A percentile compares a stretch with the other conserved stretches of the same genome.
phyloP scores from a whole-genome alignment of 805 yeast species.

The Wickerhamomyces subpelliculosus region DNA sequence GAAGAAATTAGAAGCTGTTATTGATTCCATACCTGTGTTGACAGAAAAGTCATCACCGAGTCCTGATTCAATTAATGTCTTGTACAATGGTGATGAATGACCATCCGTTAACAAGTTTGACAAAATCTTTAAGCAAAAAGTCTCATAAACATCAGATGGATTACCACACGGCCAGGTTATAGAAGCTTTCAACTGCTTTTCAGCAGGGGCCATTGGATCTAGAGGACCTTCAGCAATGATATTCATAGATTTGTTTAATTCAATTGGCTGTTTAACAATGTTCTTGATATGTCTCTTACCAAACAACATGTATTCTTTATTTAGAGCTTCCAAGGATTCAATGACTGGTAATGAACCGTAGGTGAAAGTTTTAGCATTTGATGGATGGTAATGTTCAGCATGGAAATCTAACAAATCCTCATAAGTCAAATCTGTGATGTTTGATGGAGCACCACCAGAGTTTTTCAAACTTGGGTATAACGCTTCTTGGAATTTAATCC shows the following conservation, averaged over 20 bases:
- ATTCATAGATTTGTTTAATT: conserved; percentile 25
- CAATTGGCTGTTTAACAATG: conserved; percentile 18
- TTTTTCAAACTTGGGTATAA: conserved; percentile 81
- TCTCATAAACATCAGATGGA: conserved; percentile 59
- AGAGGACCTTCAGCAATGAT: conserved; percentile 62
- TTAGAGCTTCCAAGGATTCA: conserved; percentile 51
- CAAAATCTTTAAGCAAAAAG: conserved; percentile 66
- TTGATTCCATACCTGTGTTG: conserved; percentile 81
- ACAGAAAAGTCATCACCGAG: conserved; percentile 80
- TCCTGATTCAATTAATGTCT: conserved; percentile 79
- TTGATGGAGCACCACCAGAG: conserved; percentile 90
- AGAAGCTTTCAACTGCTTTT: conserved; percentile 71
- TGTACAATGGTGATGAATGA: conserved; percentile 85
- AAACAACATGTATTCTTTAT: conserved; percentile 42
- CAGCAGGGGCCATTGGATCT: conserved; percentile 66
- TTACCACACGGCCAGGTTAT: conserved; percentile 84
- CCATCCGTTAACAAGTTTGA: conserved; percentile 77
- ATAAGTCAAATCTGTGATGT: conserved; percentile 68
- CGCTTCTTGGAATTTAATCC: conserved; percentile 76
- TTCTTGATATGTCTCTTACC: conserved; percentile 43
- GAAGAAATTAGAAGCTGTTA: conserved; percentile 69
- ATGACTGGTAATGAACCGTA: conserved; percentile 73
- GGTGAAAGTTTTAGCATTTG: conserved; percentile 79
- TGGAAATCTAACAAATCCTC: conserved; percentile 79
- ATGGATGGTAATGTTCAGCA: conserved; percentile 72